Evolutionary conservation across 805 yeast genomes (phyloP).

Genomic region (Teunomyces lycoperdinae): DNA sequence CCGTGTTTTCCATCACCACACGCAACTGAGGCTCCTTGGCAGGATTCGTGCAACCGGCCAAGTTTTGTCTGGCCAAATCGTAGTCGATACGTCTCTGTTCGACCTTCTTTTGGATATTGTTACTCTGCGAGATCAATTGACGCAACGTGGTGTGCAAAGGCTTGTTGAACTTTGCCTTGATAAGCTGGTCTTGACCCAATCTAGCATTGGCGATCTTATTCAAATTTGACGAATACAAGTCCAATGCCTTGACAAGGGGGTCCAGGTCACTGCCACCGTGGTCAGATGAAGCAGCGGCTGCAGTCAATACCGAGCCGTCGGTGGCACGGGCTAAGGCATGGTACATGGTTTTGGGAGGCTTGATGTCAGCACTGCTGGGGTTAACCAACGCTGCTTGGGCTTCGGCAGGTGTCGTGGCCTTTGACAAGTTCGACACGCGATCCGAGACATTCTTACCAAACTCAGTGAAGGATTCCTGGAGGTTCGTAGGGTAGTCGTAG

Average conservation of each 20-base stretch:
- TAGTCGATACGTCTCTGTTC: slow-evolving; percentile 75
- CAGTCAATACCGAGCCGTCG: slow-evolving; percentile 45
- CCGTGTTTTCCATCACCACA: slow-evolving; percentile 76
- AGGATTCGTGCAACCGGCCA: slow-evolving; percentile 40
- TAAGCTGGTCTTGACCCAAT: slow-evolving; percentile 75
- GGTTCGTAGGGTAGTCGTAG: slow-evolving; percentile 79
- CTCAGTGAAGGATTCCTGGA: slow-evolving; percentile 72
- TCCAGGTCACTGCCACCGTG: slow-evolving; percentile 33
- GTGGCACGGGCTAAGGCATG: slow-evolving; percentile 81
- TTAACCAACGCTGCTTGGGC: slow-evolving; percentile 69
- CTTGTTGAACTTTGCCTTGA: slow-evolving; percentile 65
- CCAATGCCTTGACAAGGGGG: slow-evolving; percentile 60
- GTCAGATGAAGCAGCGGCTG: slow-evolving; percentile 22
- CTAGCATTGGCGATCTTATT: slow-evolving; percentile 78
- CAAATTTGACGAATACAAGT: slow-evolving; percentile 66
- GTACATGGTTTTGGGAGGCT: slow-evolving; percentile 75
- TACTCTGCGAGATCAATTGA: slow-evolving; percentile 58
- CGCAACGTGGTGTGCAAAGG: slow-evolving; percentile 61
- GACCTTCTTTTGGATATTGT: slow-evolving; percentile 68
- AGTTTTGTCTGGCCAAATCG: slow-evolving; percentile 65
- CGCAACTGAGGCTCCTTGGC: slow-evolving; percentile 68
- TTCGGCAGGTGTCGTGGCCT: slow-evolving; percentile 75
- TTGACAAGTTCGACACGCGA: slow-evolving; percentile 64
- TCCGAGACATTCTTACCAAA: slow-evolving; percentile 63
- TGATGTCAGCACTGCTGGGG: slow-evolving; percentile 39